phyloP scores from a whole-genome alignment of 352 stramenopile species.

The Phytophthora boehmeriae region DNA sequence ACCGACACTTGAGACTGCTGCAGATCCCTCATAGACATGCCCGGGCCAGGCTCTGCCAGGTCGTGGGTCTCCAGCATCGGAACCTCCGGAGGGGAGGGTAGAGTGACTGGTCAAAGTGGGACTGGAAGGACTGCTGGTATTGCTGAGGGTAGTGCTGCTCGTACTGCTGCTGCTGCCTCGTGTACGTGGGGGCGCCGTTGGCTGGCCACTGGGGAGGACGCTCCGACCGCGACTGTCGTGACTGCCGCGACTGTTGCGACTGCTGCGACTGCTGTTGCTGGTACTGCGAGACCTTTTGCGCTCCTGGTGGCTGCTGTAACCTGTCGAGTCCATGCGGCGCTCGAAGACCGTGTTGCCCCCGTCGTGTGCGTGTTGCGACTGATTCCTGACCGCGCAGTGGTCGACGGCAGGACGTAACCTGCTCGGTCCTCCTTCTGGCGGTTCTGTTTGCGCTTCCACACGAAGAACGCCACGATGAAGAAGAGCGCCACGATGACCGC shows the following conservation, averaged over 20 bases:
- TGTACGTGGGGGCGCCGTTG: slow-evolving; percentile 34
- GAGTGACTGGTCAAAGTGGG: slow-evolving; percentile 18
- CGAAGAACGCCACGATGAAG: slow-evolving; percentile 50
- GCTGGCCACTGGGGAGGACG: slow-evolving; percentile 30
- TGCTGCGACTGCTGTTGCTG: slow-evolving; percentile 9
- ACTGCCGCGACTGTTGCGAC: not conserved
- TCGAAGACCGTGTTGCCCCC: slow-evolving; percentile 23
- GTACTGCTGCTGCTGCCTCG: slow-evolving; percentile 29
- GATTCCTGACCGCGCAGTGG: slow-evolving; percentile 16
- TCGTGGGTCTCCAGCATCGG: slow-evolving; percentile 35
- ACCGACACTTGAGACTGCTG: slow-evolving; percentile 30
- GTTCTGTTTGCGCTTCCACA: slow-evolving; percentile 54
- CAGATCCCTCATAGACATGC: slow-evolving; percentile 37
- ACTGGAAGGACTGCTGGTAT: not conserved
- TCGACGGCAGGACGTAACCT: slow-evolving; percentile 21
- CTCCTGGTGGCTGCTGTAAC: slow-evolving; percentile 29
- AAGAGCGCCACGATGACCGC: slow-evolving; percentile 58
- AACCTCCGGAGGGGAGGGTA: slow-evolving; percentile 28
- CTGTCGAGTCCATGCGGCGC: slow-evolving; percentile 27
- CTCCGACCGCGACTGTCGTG: slow-evolving; percentile 7
- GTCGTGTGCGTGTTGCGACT: slow-evolving; percentile 22
- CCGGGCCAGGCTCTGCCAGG: slow-evolving; percentile 16
- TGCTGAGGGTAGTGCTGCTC: slow-evolving; percentile 5
- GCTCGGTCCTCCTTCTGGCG: slow-evolving; percentile 19
- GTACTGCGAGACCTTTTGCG: not conserved